Percentiles rank a stretch among this genome's conserved stretches.
Evolutionary conservation across 2,329 filamentous ascomycete genomes (phyloP).

Genomic region (Phaeosphaeriaceae sp.): DNA sequence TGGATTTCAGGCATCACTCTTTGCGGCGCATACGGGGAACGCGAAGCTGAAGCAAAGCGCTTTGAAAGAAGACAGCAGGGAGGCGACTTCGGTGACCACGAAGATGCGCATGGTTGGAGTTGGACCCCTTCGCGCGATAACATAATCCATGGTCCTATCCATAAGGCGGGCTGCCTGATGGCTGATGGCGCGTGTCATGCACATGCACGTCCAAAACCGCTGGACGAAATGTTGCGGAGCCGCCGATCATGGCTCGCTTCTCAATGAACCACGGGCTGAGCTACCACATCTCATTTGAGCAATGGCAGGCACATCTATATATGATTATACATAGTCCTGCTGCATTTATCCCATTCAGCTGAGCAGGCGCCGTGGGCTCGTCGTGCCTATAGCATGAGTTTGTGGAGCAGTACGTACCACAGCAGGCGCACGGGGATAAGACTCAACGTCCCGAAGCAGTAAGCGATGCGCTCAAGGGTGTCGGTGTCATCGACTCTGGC

Average conservation of each 20-base stretch:
- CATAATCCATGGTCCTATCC: constrained; percentile 20
- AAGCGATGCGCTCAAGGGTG: constrained; percentile 11
- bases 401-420: neutral
- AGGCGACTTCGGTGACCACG: constrained; percentile 12
- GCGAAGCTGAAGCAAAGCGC: constrained; percentile 6
- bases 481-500: neutral
- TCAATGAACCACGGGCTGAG: constrained; percentile 9
- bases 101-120: constrained; percentile 16
- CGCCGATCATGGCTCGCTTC: constrained; percentile 15
- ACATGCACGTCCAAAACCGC: constrained; percentile 14
- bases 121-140: constrained; percentile 16
- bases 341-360: neutral
- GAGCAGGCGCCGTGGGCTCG: neutral
- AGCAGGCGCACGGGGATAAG: neutral
- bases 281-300: constrained; percentile 8
- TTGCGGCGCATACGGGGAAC: constrained; percentile 5
- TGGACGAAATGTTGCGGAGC: constrained; percentile 41
- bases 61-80: constrained; percentile 2
- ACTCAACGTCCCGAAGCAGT: constrained; percentile 6
- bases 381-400: neutral
- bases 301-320: neutral
- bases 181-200: constrained; percentile 21
- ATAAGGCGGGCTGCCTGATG: constrained; percentile 27
- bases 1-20: constrained; percentile 15
- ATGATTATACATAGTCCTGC: neutral